Base-by-base conservation (phyloP, 192 early-diverging fungal genomes). In the Chytriomyces confervae region DNA sequence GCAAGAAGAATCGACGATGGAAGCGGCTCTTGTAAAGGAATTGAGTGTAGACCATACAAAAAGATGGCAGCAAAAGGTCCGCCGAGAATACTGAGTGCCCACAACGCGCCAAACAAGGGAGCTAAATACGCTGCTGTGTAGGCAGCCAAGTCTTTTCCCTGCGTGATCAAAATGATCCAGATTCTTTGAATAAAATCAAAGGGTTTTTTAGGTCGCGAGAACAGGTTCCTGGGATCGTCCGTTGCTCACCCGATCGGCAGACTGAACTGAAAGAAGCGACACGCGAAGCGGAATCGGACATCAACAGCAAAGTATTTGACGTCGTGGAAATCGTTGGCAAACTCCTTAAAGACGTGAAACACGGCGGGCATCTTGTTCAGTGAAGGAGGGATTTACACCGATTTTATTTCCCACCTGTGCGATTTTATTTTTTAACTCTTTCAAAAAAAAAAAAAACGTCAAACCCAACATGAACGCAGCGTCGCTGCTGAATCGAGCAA, bases 41-140 rank as follows among this genome's bases (percentile, higher is more conserved):
- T 13, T 18, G 20, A 20, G 44, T 74, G 61, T 6, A 74, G 20
- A 1, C 11, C 48, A 47, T 74, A 74, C 72, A 63, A 23, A 27
- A 60, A 9, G 7, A 63, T 46, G 44, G 60, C 61, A 27, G 46
- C 61, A 24, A 74, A 7, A 24, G 72, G 72, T 11, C 72, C 72
- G 8, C 57, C 72, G 29, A 74, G 44, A n/a, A 74, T 63, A 27
- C 72, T 74, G 23, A 74, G 29, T 1, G 61, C 57, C 72, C 72
- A 74, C 27, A 29, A 9, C 36, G 72, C 50, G 7, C 36, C 61
- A 20, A n/a, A 74, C 7, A 74, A 44, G 16, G 72, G 72, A 46
- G 51, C 24, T 27, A 74, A 44, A 7, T 13, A 61, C 10, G 72
- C 61, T 9, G 72, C 72, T 16, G 72, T 62, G 45, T 43, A 74